phyloP scores from a whole-genome alignment of 169 alveolate genomes.

The Cryptosporidium andersoni region DNA sequence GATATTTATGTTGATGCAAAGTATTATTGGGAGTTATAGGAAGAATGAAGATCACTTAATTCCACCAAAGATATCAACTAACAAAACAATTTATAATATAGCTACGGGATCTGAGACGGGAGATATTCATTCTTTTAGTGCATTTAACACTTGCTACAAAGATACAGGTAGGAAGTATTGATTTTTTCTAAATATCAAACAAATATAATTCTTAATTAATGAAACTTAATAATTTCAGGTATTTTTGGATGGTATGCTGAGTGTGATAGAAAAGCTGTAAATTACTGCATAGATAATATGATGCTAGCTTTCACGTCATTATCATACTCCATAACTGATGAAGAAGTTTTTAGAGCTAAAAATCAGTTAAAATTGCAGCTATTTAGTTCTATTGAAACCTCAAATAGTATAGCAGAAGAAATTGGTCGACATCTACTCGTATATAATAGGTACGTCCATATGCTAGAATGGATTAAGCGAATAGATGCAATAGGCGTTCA shows the following conservation, averaged over 20 bases:
- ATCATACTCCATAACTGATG: constrained; percentile 15
- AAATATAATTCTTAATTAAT: neutral
- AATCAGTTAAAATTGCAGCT: constrained; percentile 14
- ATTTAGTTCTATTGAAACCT: constrained; percentile 12
- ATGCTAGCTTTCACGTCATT: too few relatives aligned
- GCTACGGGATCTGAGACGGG: constrained; percentile 33
- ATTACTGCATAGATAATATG: too few relatives aligned
- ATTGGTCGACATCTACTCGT: constrained; percentile 40
- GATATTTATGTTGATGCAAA: constrained; percentile 91
- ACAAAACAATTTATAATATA: constrained; percentile 16
- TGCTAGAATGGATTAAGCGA: constrained; percentile 23
- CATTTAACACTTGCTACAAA: constrained; percentile 88
- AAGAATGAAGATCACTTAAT: constrained; percentile 82
- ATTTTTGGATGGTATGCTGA: constrained; percentile 51
- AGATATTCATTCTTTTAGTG: constrained; percentile 82
- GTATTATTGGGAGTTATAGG: constrained; percentile 90
- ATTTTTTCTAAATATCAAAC: neutral
- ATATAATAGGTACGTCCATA: constrained; percentile 2
- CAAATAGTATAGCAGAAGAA: constrained; percentile 15
- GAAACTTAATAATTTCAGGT: neutral
- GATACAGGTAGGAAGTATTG: constrained; percentile 93
- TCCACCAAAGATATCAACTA: constrained; percentile 74
- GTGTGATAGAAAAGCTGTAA: neutral
- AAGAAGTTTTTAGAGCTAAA: constrained; percentile 31
- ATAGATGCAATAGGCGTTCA: constrained; percentile 3